Conservation (phyloP, 768 basidiomycete species). For the Phylloporus arenicola region DNA sequence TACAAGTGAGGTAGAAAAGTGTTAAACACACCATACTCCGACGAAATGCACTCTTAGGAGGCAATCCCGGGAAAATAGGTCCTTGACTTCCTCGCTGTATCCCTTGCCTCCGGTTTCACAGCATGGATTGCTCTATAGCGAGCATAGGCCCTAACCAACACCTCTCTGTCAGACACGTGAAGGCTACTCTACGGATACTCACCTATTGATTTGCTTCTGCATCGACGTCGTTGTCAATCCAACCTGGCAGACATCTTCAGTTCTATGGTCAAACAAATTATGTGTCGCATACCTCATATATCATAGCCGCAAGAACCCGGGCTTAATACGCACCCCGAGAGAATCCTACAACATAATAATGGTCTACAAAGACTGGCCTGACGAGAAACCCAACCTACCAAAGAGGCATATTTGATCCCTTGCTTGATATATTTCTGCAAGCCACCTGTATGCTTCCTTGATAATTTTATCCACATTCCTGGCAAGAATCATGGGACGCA, state of each 20-base stretch:
- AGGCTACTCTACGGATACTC: background rate
- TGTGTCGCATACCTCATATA: constrained; percentile 25
- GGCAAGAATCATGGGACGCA: background rate
- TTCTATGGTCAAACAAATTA: background rate
- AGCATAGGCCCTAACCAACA: constrained; percentile 10
- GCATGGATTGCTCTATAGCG: constrained; percentile 11
- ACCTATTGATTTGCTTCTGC: constrained; percentile 30
- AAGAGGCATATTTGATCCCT: constrained; percentile 33
- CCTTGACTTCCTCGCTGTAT: constrained; percentile 32
- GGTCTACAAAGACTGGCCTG: background rate
- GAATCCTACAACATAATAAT: constrained; percentile 25
- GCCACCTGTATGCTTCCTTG: constrained; percentile 14
- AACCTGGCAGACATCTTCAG: constrained; percentile 16
- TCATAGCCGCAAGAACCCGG: constrained; percentile 38
- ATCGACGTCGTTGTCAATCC: constrained; percentile 29
- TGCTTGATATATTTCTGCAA: too few relatives aligned
- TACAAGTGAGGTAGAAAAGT: background rate
- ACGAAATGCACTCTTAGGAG: constrained; percentile 43
- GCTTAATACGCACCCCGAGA: constrained; percentile 42
- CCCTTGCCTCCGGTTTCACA: constrained; percentile 12
- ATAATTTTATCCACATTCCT: constrained; percentile 36
- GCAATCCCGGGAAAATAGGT: constrained; percentile 36
- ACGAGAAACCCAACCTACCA: constrained; percentile 14
- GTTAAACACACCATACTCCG: constrained; percentile 41
- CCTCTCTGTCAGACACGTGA: background rate